Evolutionary conservation across 768 basidiomycete species (phyloP), one percentile per base, ranked within the genome.

Genomic region (Galerina marginata): DNA sequence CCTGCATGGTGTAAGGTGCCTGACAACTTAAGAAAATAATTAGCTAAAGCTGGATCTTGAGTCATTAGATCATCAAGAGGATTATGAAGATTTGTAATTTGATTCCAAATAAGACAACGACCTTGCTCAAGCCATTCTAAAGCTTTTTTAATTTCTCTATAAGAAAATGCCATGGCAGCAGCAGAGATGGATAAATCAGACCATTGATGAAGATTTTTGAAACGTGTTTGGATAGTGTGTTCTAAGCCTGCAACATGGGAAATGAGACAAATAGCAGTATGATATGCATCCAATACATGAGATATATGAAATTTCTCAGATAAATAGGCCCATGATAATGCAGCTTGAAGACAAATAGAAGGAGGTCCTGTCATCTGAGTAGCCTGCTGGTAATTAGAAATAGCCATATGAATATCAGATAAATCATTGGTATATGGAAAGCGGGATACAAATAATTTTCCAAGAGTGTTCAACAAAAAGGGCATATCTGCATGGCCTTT

Each of bases 221-320:
- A 63, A 4, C 68, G 61, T 33, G 58, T 40, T 1, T 58, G 33
- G 11, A 69, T n/a, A 14, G 62, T 61, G 37, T 58, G 62, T 20
- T 65, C 67, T 11, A 69, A 58, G 42, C 67, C 64, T 3, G 67
- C 65, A 20, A 66, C 48, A 10, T 56, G 50, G 14, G 68, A 67
- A 15, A 66, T 54, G 2, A 67, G 51, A 10, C 48, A 40, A 26
- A 69, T 53, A 23, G 53, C 62, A 16, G 58, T 46, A 12, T 40
- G 23, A 45, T 60, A 64, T 11, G 58, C 68, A 4, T 62, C 58
- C 40, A 66, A 23, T 15, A 45, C 43, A 9, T 58, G 43, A 25
- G 58, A 23, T 12, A 25, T 43, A 16, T 46, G 25, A 23, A 2
- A 20, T 20, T n/a, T 25, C 20, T 16, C 15, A 4, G 61, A 37